Evolutionary conservation across 306 rosid species (phyloP).

Genomic region (Rubus parviflorus): DNA sequence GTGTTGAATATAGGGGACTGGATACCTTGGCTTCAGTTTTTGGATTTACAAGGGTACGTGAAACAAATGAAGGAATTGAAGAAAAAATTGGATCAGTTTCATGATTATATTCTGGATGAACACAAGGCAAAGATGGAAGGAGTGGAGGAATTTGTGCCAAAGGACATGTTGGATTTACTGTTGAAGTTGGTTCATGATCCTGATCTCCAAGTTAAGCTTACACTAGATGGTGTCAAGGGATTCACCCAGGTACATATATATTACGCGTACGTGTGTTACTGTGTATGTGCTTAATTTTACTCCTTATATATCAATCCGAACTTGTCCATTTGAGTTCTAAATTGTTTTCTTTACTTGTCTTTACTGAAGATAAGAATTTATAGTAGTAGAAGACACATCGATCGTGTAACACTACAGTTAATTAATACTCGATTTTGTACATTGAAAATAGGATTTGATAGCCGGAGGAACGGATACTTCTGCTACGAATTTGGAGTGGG

Average conservation of each 20-base stretch:
- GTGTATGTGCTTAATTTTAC: too few relatives aligned
- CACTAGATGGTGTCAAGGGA: constrained; percentile 33
- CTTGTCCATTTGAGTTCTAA: too few relatives aligned
- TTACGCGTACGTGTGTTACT: too few relatives aligned
- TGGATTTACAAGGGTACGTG: constrained; percentile 45
- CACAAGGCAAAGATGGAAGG: constrained; percentile 29
- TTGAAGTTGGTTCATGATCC: constrained; percentile 37
- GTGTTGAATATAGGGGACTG: constrained; percentile 45
- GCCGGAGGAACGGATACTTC: constrained; percentile 33
- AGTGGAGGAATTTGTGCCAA: constrained; percentile 11
- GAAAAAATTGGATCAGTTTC: constrained; percentile 32
- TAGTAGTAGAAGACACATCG: too few relatives aligned
- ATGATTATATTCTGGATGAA: constrained; percentile 32
- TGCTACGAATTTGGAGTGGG: constrained; percentile 28
- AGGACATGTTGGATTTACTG: constrained; percentile 42
- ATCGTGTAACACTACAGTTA: too few relatives aligned
- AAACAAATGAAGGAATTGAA: constrained; percentile 41
- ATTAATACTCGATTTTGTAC: not conserved
- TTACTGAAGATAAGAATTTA: too few relatives aligned
- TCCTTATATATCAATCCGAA: too few relatives aligned
- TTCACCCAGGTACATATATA: constrained; percentile 39
- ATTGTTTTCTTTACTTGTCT: too few relatives aligned
- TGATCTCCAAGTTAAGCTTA: constrained; percentile 32
- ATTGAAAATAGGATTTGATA: constrained; percentile 25
- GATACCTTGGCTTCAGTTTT: constrained; percentile 42